These are phyloP conservation scores for Fusarium napiforme DNA, from an alignment of 2,329 filamentous ascomycete genomes.

Conservation along the genomic window DNA sequence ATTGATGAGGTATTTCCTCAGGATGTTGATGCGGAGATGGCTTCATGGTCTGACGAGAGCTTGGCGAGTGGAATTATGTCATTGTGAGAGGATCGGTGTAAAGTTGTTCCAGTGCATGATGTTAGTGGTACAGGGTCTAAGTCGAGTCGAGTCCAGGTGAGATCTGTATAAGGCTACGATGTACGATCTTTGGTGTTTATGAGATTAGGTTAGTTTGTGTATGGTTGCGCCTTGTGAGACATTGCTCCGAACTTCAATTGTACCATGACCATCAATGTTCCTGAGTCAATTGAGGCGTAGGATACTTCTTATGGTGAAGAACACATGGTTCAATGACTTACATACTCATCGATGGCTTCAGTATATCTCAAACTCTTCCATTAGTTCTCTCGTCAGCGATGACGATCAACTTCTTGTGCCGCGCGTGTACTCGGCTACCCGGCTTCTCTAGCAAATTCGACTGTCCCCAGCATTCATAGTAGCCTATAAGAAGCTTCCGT, in stretches of 20 bases:
- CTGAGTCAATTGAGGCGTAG: too few relatives aligned
- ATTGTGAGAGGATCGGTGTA: conserved; percentile 29
- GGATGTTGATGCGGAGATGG: conserved; percentile 17
- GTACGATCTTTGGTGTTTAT: neutral
- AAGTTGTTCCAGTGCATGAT: conserved; percentile 35
- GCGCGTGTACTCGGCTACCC: neutral
- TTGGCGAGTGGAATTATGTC: conserved; percentile 39
- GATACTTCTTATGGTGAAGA: too few relatives aligned
- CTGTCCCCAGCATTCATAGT: rapidly evolving
- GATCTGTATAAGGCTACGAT: neutral
- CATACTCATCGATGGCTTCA: neutral
- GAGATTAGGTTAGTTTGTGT: neutral
- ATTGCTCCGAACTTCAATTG: neutral
- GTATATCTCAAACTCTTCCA: neutral
- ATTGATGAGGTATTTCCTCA: neutral
- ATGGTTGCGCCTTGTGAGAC: neutral
- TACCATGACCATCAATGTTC: too few relatives aligned
- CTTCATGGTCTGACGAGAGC: conserved; percentile 17
- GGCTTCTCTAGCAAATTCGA: neutral
- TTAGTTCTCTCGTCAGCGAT: neutral
- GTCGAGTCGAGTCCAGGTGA: neutral
- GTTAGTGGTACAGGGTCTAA: neutral
- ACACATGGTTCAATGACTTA: neutral
- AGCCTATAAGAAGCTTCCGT: neutral
- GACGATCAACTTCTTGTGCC: neutral